Percentiles rank a stretch among this genome's conserved stretches.
These are phyloP conservation scores for Cutaneotrichosporon mucoides DNA, from an alignment of 1,284 basidiomycete genomes.

Conservation along the genomic window DNA sequence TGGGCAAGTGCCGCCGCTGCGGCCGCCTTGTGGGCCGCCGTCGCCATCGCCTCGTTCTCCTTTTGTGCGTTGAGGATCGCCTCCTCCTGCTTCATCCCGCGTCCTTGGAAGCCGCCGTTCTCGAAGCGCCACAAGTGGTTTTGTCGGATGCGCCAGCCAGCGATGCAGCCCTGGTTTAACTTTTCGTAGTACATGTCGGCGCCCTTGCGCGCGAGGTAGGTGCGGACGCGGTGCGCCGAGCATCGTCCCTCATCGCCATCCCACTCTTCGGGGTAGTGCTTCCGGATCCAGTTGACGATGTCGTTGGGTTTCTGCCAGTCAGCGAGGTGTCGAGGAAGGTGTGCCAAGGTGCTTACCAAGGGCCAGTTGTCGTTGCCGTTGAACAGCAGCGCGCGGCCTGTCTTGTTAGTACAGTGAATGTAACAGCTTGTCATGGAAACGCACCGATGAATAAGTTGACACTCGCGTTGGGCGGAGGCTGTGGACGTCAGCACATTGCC, in stretches of 20 bases:
- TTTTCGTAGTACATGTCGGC: conserved; percentile 50
- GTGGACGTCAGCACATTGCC: conserved; percentile 22
- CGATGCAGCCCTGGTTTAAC: conserved; percentile 44
- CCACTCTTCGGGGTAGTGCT: conserved; percentile 47
- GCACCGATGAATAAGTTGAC: conserved; percentile 44
- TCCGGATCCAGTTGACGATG: conserved; percentile 47
- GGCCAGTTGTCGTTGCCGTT: conserved; percentile 49
- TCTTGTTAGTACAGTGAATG: no score
- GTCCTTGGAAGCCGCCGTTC: conserved; percentile 46
- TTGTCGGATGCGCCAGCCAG: conserved; percentile 46
- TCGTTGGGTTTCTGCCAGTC: conserved; percentile 46
- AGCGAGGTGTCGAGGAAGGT: background rate
- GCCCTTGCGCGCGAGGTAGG: conserved; percentile 47
- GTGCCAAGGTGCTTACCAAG: conserved; percentile 26
- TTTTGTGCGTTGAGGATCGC: conserved; percentile 39
- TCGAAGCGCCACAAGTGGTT: conserved; percentile 48
- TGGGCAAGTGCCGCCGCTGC: conserved; percentile 44
- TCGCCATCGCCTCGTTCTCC: conserved; percentile 38
- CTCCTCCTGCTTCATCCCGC: conserved; percentile 49
- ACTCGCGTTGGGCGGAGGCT: conserved; percentile 47
- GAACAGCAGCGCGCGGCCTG: conserved; percentile 39
- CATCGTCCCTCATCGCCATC: conserved; percentile 48
- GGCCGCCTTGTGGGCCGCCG: conserved; percentile 42
- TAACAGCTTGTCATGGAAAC: no score
- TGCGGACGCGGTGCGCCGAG: conserved; percentile 45